Evolutionary conservation across 768 basidiomycete species (phyloP).

Genomic region (Psilocybe subaeruginosa): DNA sequence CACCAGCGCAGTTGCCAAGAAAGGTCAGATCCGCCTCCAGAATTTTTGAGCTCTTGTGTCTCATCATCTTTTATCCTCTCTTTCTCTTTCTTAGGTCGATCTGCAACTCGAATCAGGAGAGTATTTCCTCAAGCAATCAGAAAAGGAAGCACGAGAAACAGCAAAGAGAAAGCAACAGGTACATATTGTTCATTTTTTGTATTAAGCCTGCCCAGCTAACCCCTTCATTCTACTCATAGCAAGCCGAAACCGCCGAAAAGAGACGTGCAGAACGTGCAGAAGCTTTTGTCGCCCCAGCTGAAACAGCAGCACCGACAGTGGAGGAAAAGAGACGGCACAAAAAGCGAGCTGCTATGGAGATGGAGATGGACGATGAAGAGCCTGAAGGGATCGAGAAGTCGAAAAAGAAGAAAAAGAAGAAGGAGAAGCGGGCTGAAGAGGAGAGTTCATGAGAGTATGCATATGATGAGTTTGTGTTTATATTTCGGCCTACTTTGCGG

Average conservation of each 20-base stretch:
- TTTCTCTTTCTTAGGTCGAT: constrained; percentile 61
- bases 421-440: constrained; percentile 2
- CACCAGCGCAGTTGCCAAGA: constrained; percentile 89
- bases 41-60: not conserved
- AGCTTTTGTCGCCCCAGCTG: constrained; percentile 87
- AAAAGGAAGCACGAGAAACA: constrained; percentile 80
- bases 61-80: not conserved
- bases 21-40: constrained; percentile 59
- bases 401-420: constrained; percentile 36
- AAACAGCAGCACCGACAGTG: constrained; percentile 71
- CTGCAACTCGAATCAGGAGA: constrained; percentile 95
- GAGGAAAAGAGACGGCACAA: constrained; percentile 72
- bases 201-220: too few relatives aligned
- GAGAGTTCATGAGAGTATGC: not conserved
- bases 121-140: constrained; percentile 92
- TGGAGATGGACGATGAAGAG: constrained; percentile 36
- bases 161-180: constrained; percentile 80
- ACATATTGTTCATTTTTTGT: not conserved
- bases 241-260: constrained; percentile 74
- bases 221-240: constrained; percentile 43
- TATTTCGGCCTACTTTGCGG: not conserved
- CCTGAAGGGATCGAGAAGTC: constrained; percentile 35
- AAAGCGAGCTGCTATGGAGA: constrained; percentile 42
- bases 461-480: not conserved
- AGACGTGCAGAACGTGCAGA: constrained; percentile 83